Evolutionary conservation across 768 basidiomycete genomes (phyloP).

Genomic region (Scleroderma bovista): DNA sequence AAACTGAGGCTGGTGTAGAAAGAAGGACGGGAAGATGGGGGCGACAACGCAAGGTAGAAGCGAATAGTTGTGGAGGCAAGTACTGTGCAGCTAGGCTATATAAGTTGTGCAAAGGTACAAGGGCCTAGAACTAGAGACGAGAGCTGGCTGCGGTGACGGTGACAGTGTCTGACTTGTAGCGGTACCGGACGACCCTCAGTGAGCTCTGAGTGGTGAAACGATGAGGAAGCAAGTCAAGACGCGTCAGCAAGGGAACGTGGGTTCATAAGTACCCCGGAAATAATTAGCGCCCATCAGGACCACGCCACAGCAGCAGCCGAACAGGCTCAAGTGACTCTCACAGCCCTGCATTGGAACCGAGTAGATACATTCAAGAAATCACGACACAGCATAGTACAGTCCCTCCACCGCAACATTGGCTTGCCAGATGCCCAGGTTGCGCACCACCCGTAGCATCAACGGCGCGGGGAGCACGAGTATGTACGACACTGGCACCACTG

Average conservation of each 20-base stretch:
- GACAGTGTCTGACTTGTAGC: background rate
- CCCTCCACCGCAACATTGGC: conserved; percentile 80
- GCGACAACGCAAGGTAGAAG: conserved; percentile 20
- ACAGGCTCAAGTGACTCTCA: background rate
- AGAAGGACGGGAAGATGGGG: conserved; percentile 9
- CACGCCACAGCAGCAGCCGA: conserved; percentile 28
- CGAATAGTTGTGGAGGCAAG: conserved; percentile 6
- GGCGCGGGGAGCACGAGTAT: conserved; percentile 64
- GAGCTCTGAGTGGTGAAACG: conserved; percentile 1
- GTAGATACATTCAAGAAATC: background rate
- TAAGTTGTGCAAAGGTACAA: conserved; percentile 8
- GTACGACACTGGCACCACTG: conserved; percentile 53
- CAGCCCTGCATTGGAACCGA: background rate
- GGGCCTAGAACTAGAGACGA: conserved; percentile 1
- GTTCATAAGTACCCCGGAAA: conserved; percentile 15
- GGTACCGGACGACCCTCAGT: conserved; percentile 3
- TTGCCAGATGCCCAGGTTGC: conserved; percentile 74
- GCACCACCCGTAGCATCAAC: conserved; percentile 55
- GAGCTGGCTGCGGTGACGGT: background rate
- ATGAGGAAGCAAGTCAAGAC: conserved; percentile 32
- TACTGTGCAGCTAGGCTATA: conserved; percentile 4
- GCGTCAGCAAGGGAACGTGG: conserved; percentile 30
- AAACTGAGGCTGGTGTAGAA: conserved; percentile 36
- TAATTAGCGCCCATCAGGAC: conserved; percentile 8
- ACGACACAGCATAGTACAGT: conserved; percentile 37